Percentiles rank a stretch among this genome's conserved stretches.
Evolutionary conservation across 2,329 filamentous ascomycete species (phyloP).

Genomic region (Daldinia eschscholtzii): DNA sequence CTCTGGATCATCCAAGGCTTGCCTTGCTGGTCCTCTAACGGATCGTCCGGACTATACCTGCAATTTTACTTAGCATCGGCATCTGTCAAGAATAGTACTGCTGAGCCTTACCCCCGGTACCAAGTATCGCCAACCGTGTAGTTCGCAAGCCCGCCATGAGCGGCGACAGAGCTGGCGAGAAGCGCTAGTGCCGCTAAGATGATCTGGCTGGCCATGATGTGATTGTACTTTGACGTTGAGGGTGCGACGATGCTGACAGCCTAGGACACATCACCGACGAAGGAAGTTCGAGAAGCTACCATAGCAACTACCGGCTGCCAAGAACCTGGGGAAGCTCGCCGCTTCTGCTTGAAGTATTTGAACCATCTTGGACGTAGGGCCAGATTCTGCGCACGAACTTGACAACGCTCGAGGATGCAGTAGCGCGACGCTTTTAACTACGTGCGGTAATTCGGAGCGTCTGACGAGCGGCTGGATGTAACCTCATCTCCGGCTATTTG

Average conservation of each 20-base stretch:
- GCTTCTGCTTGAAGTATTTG: constrained; percentile 24
- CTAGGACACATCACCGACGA: constrained; percentile 13
- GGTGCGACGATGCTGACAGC: constrained; percentile 11
- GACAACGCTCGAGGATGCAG: neutral
- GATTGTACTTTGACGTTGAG: constrained; percentile 4
- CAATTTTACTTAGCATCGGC: neutral
- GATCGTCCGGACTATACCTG: constrained; percentile 54
- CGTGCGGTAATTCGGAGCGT: constrained; percentile 47
- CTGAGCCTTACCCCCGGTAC: constrained; percentile 55
- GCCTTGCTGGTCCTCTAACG: constrained; percentile 51
- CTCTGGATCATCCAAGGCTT: constrained; percentile 57
- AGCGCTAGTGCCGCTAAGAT: constrained; percentile 31
- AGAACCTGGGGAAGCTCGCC: constrained; percentile 40
- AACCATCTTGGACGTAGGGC: constrained; percentile 30
- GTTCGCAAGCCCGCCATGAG: constrained; percentile 57
- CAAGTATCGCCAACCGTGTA: constrained; percentile 58
- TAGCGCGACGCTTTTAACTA: constrained; percentile 37
- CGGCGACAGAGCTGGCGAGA: constrained; percentile 39
- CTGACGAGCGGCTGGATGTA: constrained; percentile 22
- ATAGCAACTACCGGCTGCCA: constrained; percentile 44
- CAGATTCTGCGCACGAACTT: constrained; percentile 21
- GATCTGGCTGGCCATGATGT: constrained; percentile 23
- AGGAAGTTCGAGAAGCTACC: constrained; percentile 10
- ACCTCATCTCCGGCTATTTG: constrained; percentile 46
- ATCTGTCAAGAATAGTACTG: neutral